Evolutionary conservation across 805 yeast species (phyloP), one percentile per base, ranked within the genome.

Genomic region (Ogataea methylovora): DNA sequence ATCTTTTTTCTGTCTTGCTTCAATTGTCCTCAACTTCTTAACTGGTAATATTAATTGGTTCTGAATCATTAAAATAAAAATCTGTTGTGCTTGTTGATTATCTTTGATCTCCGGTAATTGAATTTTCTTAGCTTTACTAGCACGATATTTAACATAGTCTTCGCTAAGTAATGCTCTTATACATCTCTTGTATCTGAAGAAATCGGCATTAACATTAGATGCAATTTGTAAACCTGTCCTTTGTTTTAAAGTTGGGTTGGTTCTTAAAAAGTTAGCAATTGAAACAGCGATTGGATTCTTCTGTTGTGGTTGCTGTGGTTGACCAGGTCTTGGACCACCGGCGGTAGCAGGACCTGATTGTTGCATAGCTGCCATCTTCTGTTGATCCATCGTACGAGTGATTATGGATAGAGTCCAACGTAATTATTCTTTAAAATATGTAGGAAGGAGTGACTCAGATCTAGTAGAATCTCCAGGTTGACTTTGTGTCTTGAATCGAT

Each of bases 151-250:
- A 22, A 69, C 67, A 58, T 86, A 92, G 29, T 80, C 88, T 2
- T 73, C 80, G 35, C 86, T 75, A 24, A 76, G 61, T 37, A 90
- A 67, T 1, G 94, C 94, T 44, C 97, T 67, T 11, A 75, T 61
- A 28, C 85, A 81, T 49, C 98, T 73, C 58, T 90, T 90, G 56
- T 69, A 82, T 45, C 94, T 70, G 71, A 90, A 92, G 57, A 92
- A 87, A 39, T 85, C 95, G 24, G 75, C 71, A 31, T 76, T 77
- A 42, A 73, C 73, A 36, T 81, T 78, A 47, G 80, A 79, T 35
- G 79, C 63, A n/a, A 79, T 56, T 35, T 51, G 50, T 27, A 56
- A 41, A 11, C 97, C 97, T 41, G 73, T 72, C 48, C 98, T 76
- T 58, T 80, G 83, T 52, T 90, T 92, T 42, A 90, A 65, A n/a